These are phyloP conservation scores for Pseudocercospora eumusae DNA, from an alignment of 2,329 filamentous ascomycete species.

Conservation along the genomic window DNA sequence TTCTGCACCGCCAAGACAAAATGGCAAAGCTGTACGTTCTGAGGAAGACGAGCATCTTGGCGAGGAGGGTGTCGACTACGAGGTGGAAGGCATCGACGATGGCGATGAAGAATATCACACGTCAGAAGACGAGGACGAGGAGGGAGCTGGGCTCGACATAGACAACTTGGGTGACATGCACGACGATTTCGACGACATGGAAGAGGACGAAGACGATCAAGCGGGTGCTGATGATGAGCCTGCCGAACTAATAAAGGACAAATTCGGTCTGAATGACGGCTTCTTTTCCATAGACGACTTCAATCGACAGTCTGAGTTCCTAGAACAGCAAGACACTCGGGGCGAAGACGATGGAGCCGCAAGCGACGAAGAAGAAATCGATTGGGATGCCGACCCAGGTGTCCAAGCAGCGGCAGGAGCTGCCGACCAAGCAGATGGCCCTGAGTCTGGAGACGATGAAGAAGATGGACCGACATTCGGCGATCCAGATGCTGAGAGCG, in stretches of 20 bases:
- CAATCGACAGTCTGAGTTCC: constrained; percentile 87
- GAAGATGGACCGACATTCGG: constrained; percentile 82
- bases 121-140: constrained; percentile 36
- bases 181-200: constrained; percentile 37
- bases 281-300: constrained; percentile 99
- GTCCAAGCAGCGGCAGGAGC: constrained; percentile 40
- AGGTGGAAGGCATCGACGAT: constrained; percentile 39
- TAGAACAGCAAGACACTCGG: constrained; percentile 80
- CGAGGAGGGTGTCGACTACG: constrained; percentile 41
- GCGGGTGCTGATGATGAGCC: constrained; percentile 47
- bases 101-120: constrained; percentile 40
- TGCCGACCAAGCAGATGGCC: constrained; percentile 35
- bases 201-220: constrained; percentile 49
- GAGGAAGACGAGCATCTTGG: constrained; percentile 38
- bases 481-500: constrained; percentile 70
- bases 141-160: constrained; percentile 47
- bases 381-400: constrained; percentile 82
- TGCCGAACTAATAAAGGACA: constrained; percentile 66
- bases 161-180: constrained; percentile 29
- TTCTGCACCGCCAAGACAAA: constrained; percentile 34
- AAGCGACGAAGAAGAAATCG: constrained; percentile 81
- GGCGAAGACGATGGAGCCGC: constrained; percentile 74
- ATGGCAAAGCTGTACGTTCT: constrained; percentile 32
- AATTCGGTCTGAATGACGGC: constrained; percentile 87
- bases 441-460: constrained; percentile 59